phyloP scores from a whole-genome alignment of 805 yeast species.

The Saturnispora galanensis region DNA sequence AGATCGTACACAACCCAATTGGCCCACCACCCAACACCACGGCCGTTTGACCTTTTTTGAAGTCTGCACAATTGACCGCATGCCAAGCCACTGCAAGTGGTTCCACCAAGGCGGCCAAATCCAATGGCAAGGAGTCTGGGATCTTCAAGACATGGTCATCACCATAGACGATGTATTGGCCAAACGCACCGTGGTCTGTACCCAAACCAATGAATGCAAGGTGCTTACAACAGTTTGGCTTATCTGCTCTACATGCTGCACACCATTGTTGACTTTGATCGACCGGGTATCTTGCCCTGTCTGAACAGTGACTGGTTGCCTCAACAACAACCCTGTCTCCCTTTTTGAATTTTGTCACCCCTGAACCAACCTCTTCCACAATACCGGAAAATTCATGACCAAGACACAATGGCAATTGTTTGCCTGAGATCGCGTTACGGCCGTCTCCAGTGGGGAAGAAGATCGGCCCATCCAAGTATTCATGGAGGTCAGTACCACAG shows the following conservation, averaged over 20 bases:
- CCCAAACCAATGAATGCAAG: slow-evolving; percentile 42
- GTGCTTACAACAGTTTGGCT: slow-evolving; percentile 36
- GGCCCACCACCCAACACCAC: slow-evolving; percentile 55
- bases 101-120: slow-evolving; percentile 41
- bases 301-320: slow-evolving; percentile 45
- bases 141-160: slow-evolving; percentile 27
- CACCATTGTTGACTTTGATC: slow-evolving; percentile 27
- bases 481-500: slow-evolving; percentile 55
- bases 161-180: slow-evolving; percentile 31
- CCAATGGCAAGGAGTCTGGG: slow-evolving; percentile 26
- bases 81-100: slow-evolving; percentile 56
- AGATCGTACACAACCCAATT: slow-evolving; percentile 49
- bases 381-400: slow-evolving; percentile 29
- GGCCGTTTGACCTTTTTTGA: slow-evolving; percentile 34
- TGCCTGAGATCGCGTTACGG: slow-evolving; percentile 31
- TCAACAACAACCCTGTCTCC: slow-evolving; percentile 59
- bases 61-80: slow-evolving; percentile 40
- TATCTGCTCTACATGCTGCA: slow-evolving; percentile 34
- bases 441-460: slow-evolving; percentile 31
- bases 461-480: slow-evolving; percentile 49
- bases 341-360: slow-evolving; percentile 32
- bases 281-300: slow-evolving; percentile 23
- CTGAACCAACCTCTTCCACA: slow-evolving; percentile 33
- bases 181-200: slow-evolving; percentile 38
- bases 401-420: slow-evolving; percentile 26